Conservation (phyloP, 2,329 filamentous ascomycete genomes). For the Chaetomium globosum region DNA sequence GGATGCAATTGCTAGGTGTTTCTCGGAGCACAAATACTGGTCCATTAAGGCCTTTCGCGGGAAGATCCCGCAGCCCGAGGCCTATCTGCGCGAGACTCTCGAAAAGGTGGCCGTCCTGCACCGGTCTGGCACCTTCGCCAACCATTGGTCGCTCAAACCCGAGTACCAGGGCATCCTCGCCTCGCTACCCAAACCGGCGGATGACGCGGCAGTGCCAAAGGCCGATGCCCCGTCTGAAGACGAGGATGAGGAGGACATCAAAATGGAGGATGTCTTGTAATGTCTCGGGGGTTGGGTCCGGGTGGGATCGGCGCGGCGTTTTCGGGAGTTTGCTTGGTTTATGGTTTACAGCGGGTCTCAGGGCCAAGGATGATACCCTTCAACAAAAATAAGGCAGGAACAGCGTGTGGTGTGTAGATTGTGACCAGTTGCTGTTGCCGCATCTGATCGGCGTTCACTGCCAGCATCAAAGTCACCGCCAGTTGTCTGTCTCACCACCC, state of each 20-base stretch:
- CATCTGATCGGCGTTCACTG: not conserved
- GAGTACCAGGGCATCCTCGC: slow-evolving; percentile 54
- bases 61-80: slow-evolving; percentile 81
- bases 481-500: not conserved
- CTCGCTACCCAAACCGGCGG: slow-evolving; percentile 51
- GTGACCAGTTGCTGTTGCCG: not conserved
- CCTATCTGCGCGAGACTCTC: slow-evolving; percentile 84
- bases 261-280: slow-evolving; percentile 74
- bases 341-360: slow-evolving; percentile 12
- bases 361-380: slow-evolving; percentile 22
- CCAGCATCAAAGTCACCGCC: not conserved
- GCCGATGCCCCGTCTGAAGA: slow-evolving; percentile 64
- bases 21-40: slow-evolving; percentile 89
- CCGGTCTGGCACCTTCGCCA: slow-evolving; percentile 80
- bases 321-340: slow-evolving; percentile 12
- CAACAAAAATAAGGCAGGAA: slow-evolving; percentile 16
- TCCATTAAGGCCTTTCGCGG: slow-evolving; percentile 84
- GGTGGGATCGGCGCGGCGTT: slow-evolving; percentile 15
- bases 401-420: not conserved
- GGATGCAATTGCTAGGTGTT: slow-evolving; percentile 80
- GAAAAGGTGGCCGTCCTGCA: slow-evolving; percentile 81
- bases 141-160: slow-evolving; percentile 78
- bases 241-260: slow-evolving; percentile 64
- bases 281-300: not conserved
- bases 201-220: slow-evolving; percentile 54